These are phyloP conservation scores for Globisporangium barbulae DNA, from an alignment of 352 stramenopile genomes.

Conservation along the genomic window DNA sequence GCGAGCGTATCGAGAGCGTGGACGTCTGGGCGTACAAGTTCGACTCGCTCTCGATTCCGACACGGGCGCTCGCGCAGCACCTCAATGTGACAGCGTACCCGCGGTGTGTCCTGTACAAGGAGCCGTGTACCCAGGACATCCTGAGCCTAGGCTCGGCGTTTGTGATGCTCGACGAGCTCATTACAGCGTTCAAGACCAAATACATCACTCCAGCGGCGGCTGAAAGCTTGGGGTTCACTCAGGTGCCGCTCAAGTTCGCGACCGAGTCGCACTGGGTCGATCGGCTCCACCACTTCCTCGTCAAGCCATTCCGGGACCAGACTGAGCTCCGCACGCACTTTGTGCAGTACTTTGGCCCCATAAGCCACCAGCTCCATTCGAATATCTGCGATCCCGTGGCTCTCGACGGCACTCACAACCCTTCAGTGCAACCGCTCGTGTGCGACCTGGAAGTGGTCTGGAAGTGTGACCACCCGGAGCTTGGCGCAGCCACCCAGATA, in stretches of 20 bases:
- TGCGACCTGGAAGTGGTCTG: constrained; percentile 18
- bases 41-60: constrained; percentile 29
- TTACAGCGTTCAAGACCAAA: constrained; percentile 12
- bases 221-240: not conserved
- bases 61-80: constrained; percentile 12
- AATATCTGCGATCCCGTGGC: constrained; percentile 23
- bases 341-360: constrained; percentile 21
- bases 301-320: constrained; percentile 17
- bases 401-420: not conserved
- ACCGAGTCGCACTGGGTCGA: constrained; percentile 39
- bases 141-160: constrained; percentile 26
- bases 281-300: constrained; percentile 32
- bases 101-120: not conserved
- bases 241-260: constrained; percentile 12
- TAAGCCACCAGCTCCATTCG: constrained; percentile 8
- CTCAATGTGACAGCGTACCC: constrained; percentile 17
- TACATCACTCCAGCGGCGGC: not conserved
- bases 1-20: constrained; percentile 5
- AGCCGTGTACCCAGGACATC: constrained; percentile 8
- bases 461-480: constrained; percentile 24
- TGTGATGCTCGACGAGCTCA: constrained; percentile 31
- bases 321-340: constrained; percentile 23
- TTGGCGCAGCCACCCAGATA: constrained; percentile 14
- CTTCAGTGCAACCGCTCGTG: not conserved
- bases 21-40: constrained; percentile 36